A percentile compares a stretch with the other conserved stretches of the same genome.
These are phyloP conservation scores for Coprinopsis cinerea DNA, from an alignment of 768 basidiomycete genomes.

Conservation along the genomic window DNA sequence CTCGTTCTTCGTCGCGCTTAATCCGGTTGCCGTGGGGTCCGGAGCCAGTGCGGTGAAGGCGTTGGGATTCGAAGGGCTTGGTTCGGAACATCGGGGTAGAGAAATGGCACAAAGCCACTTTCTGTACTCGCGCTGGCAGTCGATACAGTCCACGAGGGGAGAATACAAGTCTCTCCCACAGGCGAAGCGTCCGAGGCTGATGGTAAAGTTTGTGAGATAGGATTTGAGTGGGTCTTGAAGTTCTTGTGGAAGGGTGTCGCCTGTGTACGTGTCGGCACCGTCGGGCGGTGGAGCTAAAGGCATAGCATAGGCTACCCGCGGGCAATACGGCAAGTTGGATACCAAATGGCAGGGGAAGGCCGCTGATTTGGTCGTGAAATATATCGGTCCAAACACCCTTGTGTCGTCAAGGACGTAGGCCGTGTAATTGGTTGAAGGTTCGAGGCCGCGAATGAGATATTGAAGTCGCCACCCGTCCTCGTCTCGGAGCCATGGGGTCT, in stretches of 20 bases:
- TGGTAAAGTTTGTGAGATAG: slow-evolving; percentile 70
- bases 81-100: slow-evolving; percentile 71
- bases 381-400: slow-evolving; percentile 62
- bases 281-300: slow-evolving; percentile 52
- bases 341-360: slow-evolving; percentile 67
- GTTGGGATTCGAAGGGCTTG: slow-evolving; percentile 27
- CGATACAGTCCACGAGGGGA: slow-evolving; percentile 67
- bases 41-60: slow-evolving; percentile 28
- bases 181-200: slow-evolving; percentile 61
- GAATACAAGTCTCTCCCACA: slow-evolving; percentile 82
- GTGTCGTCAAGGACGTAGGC: slow-evolving; percentile 55
- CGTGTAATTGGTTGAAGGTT: slow-evolving; percentile 72
- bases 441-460: slow-evolving; percentile 57
- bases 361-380: slow-evolving; percentile 72
- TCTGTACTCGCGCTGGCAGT: slow-evolving; percentile 70
- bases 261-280: slow-evolving; percentile 39
- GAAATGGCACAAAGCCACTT: slow-evolving; percentile 72
- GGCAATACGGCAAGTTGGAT: slow-evolving; percentile 70
- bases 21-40: slow-evolving; percentile 26
- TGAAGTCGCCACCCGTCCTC: slow-evolving; percentile 59
- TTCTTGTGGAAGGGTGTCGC: slow-evolving; percentile 40
- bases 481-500: slow-evolving; percentile 54
- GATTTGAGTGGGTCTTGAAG: slow-evolving; percentile 48
- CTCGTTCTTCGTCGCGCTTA: slow-evolving; percentile 20
- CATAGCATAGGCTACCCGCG: slow-evolving; percentile 59